A percentile compares a stretch with the other conserved stretches of the same genome.
These are phyloP conservation scores for Fusarium newnesense DNA, from an alignment of 2,329 filamentous ascomycete genomes.

Conservation along the genomic window DNA sequence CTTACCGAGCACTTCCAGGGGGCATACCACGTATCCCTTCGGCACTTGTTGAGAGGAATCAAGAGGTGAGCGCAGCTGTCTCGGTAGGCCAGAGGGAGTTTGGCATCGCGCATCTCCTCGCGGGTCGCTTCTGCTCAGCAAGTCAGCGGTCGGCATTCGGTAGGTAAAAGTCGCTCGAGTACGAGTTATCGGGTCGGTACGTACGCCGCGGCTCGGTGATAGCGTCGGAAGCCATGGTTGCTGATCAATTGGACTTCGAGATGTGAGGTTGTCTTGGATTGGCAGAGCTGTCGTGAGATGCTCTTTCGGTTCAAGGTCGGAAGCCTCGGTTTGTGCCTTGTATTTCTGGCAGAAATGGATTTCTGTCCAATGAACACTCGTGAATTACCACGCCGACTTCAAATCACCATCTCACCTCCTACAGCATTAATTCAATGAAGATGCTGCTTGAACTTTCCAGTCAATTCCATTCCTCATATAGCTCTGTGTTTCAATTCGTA, in stretches of 20 bases:
- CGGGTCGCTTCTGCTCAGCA: constrained; percentile 74
- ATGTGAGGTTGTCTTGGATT: constrained; percentile 43
- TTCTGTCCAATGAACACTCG: constrained; percentile 32
- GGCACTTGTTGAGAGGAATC: constrained; percentile 96
- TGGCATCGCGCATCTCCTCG: constrained; percentile 93
- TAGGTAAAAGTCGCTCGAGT: constrained; percentile 12
- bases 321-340: constrained; percentile 41
- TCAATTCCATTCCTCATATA: fast-evolving
- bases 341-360: constrained; percentile 37
- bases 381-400: constrained; percentile 42
- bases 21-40: constrained; percentile 89
- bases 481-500: fast-evolving
- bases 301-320: constrained; percentile 46
- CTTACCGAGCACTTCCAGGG: constrained; percentile 98
- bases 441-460: not conserved
- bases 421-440: not conserved
- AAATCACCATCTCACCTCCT: not conserved
- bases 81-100: constrained; percentile 88
- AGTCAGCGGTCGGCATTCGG: constrained; percentile 37
- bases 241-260: constrained; percentile 49
- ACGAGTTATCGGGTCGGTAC: constrained; percentile 31
- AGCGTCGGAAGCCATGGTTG: constrained; percentile 52
- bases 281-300: constrained; percentile 43
- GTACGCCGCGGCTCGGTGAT: constrained; percentile 53
- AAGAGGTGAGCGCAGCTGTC: constrained; percentile 95